These are phyloP conservation scores for Prinsepia uniflora DNA, from an alignment of 306 rosid genomes.

Conservation along the genomic window DNA sequence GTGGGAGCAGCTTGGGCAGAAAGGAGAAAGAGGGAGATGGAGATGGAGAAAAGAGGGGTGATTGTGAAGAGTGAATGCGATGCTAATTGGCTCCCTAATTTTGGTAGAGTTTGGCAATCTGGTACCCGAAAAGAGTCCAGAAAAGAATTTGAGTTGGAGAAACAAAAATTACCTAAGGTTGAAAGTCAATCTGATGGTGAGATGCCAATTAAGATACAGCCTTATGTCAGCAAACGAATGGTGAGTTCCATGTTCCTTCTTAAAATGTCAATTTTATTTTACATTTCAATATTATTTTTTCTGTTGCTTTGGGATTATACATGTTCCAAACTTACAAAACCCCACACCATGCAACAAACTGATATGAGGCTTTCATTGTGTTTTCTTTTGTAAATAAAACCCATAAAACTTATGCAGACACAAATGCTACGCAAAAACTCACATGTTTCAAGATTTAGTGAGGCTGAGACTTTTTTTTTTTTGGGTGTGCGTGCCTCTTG, in stretches of 20 bases:
- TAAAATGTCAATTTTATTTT: background rate
- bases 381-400: background rate
- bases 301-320: background rate
- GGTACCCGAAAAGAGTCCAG: conserved; percentile 88
- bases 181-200: conserved; percentile 42
- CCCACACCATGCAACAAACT: background rate
- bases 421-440: background rate
- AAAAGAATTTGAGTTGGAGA: conserved; percentile 81
- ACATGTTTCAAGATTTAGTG: background rate
- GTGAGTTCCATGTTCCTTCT: conserved; percentile 39
- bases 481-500: background rate
- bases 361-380: background rate
- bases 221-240: conserved; percentile 87
- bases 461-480: background rate
- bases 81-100: conserved; percentile 89
- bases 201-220: conserved; percentile 57
- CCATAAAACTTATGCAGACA: background rate
- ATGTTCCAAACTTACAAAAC: background rate
- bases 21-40: conserved; percentile 79
- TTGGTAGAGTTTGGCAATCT: conserved; percentile 97
- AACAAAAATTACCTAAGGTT: conserved; percentile 43
- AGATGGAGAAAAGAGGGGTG: conserved; percentile 91
- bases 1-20: conserved; percentile 99
- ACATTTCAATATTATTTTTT: background rate
- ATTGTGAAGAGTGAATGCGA: conserved; percentile 44